phyloP scores from a whole-genome alignment of 306 rosid genomes.

The Pyrus communis region DNA sequence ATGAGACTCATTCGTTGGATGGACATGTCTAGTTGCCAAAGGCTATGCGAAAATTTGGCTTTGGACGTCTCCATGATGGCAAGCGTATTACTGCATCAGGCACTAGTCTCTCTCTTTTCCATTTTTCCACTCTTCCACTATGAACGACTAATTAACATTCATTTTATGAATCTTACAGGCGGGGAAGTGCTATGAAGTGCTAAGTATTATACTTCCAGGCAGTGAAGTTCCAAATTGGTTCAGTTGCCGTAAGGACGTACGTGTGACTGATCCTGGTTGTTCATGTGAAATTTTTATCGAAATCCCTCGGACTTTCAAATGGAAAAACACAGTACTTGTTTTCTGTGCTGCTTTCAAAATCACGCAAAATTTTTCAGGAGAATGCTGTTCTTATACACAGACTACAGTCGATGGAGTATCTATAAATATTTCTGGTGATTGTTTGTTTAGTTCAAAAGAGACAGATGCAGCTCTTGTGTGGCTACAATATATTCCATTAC shows the following conservation, averaged over 20 bases:
- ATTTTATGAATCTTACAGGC: not conserved
- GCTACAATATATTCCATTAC: too few species aligned
- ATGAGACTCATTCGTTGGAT: not conserved
- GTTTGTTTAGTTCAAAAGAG: too few species aligned
- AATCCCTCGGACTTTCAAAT: not conserved
- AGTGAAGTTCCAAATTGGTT: not conserved
- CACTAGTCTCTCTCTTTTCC: not conserved
- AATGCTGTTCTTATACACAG: accelerated
- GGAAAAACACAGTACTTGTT: not conserved
- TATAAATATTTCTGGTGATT: too few species aligned
- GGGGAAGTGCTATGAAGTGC: too few species aligned
- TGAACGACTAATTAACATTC: not conserved
- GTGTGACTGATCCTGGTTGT: not conserved
- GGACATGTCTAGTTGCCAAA: not conserved
- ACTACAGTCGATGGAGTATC: too few species aligned
- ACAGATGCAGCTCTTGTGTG: too few species aligned
- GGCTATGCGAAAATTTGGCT: not conserved
- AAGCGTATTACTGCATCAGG: not conserved
- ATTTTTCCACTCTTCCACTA: not conserved
- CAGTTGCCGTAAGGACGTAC: too few species aligned
- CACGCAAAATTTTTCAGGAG: too few species aligned
- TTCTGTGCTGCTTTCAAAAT: not conserved
- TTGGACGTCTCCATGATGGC: not conserved
- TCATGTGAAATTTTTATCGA: not conserved
- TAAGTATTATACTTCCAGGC: too few species aligned